These are phyloP conservation scores for Thielaviopsis populi DNA, from an alignment of 2,329 filamentous ascomycete genomes.

Conservation along the genomic window DNA sequence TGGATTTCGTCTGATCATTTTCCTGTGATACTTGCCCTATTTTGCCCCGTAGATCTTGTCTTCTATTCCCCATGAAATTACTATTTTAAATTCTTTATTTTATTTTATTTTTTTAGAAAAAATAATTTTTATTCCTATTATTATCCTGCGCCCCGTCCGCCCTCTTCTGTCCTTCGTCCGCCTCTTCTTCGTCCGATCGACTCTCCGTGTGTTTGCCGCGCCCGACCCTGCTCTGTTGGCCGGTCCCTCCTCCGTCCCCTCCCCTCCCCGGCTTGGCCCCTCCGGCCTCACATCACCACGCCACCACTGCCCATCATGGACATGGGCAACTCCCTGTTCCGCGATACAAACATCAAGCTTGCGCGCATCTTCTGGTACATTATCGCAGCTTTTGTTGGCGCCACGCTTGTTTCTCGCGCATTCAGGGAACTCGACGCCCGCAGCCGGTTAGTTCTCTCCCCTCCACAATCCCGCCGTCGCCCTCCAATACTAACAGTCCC, in stretches of 20 bases:
- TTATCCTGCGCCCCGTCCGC: no score
- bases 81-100: neutral
- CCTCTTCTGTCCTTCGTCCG: no score
- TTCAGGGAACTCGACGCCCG: slow-evolving; percentile 31
- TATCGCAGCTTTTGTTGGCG: slow-evolving; percentile 33
- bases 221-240: neutral
- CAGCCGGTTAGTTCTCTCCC: slow-evolving; percentile 30
- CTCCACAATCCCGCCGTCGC: slow-evolving; percentile 12
- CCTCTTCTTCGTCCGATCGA: no score
- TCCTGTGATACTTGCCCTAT: neutral
- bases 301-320: slow-evolving; percentile 13
- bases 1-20: neutral
- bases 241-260: neutral
- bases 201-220: no score
- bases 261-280: no score
- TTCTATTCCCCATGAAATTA: neutral
- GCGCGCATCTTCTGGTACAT: slow-evolving; percentile 46
- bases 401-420: slow-evolving; percentile 28
- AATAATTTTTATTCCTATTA: no score
- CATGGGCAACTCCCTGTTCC: slow-evolving; percentile 27
- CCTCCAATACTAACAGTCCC: neutral
- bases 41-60: neutral
- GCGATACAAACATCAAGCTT: slow-evolving; percentile 30
- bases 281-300: neutral
- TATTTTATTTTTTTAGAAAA: no score